Base-by-base conservation (phyloP, 495 filamentous ascomycete species). In the Xylaria bambusicola region DNA sequence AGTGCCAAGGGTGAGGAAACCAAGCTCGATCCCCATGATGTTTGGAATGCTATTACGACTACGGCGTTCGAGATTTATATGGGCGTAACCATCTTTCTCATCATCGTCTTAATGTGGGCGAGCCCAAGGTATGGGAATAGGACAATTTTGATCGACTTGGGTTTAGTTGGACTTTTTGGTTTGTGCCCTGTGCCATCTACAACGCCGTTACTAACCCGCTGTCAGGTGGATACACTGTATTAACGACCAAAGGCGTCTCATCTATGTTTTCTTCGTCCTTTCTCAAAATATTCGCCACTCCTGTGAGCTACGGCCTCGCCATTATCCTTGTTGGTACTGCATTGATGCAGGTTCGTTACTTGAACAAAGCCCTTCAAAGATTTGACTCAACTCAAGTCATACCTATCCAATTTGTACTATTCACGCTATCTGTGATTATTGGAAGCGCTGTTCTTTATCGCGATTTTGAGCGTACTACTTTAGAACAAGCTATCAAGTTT, bases 331-430 rank as follows among this genome's bases (percentile, higher is more conserved):
- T 93, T 6, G 84, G 74, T 27, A 96, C 93, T 7, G 94, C 94
- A 18, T 75, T 98, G 53, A 89, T 97, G 84, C 94, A 98, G 73
- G 91, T 98, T 62, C 91, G 88, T 61, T 98, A 97, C 70, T 81
- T 98, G 61, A 98, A 98, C 76, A 91, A 92, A 48, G 93, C 94
- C 1, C 78, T 98, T 18, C 92, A 95, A 69, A 86, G 90, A 52
- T 98, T 98, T 75, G 91, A 97, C 71, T 93, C 93, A 0, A 98
- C 94, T 0, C 91, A 96, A 66, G 94, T 98, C 60, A 97, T 98
- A 52, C 94, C 94, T 2, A 91, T 91, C 12, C 94, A 98, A 67
- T 98, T 98, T 64, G 94, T 98, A 24, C 81, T 96, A 38, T 98
- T 98, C 71, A 98, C 94, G 0, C 78, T 98, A 6, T 96, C 87